These are phyloP conservation scores for Cyphellophora europaea DNA, from an alignment of 2,329 filamentous ascomycete species.

Conservation along the genomic window DNA sequence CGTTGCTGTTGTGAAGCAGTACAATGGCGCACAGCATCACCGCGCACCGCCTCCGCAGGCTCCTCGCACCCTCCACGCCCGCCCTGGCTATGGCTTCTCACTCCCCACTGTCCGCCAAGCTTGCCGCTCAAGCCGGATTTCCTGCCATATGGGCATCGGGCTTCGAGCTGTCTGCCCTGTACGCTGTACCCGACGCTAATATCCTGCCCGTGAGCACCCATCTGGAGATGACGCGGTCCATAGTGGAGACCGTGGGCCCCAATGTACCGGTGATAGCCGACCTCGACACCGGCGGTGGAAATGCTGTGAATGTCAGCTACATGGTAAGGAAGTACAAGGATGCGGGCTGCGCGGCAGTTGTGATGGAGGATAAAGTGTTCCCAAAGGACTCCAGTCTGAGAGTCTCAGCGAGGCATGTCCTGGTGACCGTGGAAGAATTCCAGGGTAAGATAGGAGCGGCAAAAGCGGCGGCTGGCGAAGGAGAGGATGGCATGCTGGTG, in stretches of 20 bases:
- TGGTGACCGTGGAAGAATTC: constrained; percentile 8
- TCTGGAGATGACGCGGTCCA: constrained; percentile 6
- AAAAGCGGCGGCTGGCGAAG: constrained; percentile 3
- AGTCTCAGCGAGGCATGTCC: neutral
- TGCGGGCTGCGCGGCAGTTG: constrained; percentile 44
- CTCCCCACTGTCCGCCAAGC: constrained; percentile 6
- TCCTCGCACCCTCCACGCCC: neutral
- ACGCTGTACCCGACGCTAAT: constrained; percentile 10
- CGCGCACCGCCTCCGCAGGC: neutral
- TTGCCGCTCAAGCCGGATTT: constrained; percentile 6
- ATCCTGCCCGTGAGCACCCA: constrained; percentile 6
- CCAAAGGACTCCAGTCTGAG: constrained; percentile 9
- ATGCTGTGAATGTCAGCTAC: constrained; percentile 36
- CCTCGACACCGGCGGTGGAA: constrained; percentile 46
- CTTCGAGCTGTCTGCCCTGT: constrained; percentile 9
- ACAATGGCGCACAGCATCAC: no score
- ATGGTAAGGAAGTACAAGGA: constrained; percentile 40
- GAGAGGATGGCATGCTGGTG: constrained; percentile 5
- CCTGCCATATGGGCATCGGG: constrained; percentile 11
- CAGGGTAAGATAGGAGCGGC: constrained; percentile 9
- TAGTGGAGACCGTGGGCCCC: constrained; percentile 2
- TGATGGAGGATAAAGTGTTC: constrained; percentile 40
- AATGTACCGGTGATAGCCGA: constrained; percentile 40
- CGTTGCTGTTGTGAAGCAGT: no score
- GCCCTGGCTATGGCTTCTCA: constrained; percentile 8